Conservation (phyloP, 2,329 filamentous ascomycete genomes). For the Rugonectria rugulosa region DNA sequence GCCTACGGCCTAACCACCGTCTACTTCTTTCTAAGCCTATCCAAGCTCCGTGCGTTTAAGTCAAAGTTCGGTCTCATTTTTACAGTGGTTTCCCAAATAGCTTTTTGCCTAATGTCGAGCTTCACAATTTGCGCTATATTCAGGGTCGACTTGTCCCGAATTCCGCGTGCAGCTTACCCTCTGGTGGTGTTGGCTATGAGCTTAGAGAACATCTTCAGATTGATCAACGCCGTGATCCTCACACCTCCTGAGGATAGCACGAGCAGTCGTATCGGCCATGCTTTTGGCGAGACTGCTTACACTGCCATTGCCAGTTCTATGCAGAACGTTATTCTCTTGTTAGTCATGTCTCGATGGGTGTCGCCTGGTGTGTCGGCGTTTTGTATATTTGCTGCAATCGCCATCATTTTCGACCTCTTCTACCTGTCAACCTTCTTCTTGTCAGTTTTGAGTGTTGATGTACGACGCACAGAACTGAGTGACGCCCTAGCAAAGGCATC, state of each 20-base stretch:
- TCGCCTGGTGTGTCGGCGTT: conserved; percentile 77
- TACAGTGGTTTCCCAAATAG: conserved; percentile 74
- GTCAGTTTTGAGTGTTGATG: conserved; percentile 80
- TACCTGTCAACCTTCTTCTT: conserved; percentile 83
- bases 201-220: conserved; percentile 78
- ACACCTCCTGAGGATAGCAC: conserved; percentile 74
- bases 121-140: conserved; percentile 81
- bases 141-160: conserved; percentile 76
- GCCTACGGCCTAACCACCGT: conserved; percentile 70
- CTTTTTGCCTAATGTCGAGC: conserved; percentile 77
- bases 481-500: conserved; percentile 71
- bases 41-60: conserved; percentile 76
- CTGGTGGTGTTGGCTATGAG: conserved; percentile 80
- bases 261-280: conserved; percentile 73
- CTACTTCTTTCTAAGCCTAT: conserved; percentile 73
- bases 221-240: conserved; percentile 79
- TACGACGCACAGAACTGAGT: conserved; percentile 76
- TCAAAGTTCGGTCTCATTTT: conserved; percentile 76
- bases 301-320: conserved; percentile 71
- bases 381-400: conserved; percentile 78
- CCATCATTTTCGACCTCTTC: conserved; percentile 78
- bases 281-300: conserved; percentile 76
- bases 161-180: conserved; percentile 78
- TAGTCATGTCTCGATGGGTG: conserved; percentile 70
- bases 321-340: conserved; percentile 74